phyloP scores from a whole-genome alignment of 345 rosid genomes.

The Zanthoxylum bungeanum region DNA sequence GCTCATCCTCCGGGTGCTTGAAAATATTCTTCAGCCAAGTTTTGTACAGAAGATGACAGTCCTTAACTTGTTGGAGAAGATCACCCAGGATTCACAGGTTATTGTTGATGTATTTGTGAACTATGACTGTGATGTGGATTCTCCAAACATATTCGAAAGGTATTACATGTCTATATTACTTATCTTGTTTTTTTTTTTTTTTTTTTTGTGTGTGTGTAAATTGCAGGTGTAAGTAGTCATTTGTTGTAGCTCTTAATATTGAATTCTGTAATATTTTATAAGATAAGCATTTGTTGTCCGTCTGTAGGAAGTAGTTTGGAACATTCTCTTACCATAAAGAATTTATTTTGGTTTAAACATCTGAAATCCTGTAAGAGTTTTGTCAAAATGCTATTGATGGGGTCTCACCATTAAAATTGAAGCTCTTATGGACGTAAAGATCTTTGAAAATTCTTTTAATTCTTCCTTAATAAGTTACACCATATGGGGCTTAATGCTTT shows the following conservation, averaged over 20 bases:
- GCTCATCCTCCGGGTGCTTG: slow-evolving; percentile 93
- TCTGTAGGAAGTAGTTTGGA: too few species aligned
- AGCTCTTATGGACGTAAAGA: too few species aligned
- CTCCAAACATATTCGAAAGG: slow-evolving; percentile 97
- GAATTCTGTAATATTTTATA: neutral
- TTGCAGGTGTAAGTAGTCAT: neutral
- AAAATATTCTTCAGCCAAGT: slow-evolving; percentile 96
- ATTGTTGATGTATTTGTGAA: slow-evolving; percentile 90
- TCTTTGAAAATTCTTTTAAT: too few species aligned
- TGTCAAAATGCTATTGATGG: too few species aligned
- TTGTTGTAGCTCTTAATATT: neutral
- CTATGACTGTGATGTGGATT: slow-evolving; percentile 92
- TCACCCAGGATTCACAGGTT: slow-evolving; percentile 70
- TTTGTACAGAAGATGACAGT: slow-evolving; percentile 96
- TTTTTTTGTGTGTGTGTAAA: neutral
- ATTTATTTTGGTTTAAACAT: too few species aligned
- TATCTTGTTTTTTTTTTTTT: neutral
- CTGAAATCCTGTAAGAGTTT: too few species aligned
- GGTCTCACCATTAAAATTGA: too few species aligned
- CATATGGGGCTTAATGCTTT: too few species aligned
- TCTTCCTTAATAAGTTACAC: too few species aligned
- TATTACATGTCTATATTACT: slow-evolving; percentile 38
- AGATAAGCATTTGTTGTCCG: too few species aligned
- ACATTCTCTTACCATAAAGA: too few species aligned
- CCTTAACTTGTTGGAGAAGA: slow-evolving; percentile 76